Evolutionary conservation across 2,329 filamentous ascomycete species (phyloP).

Genomic region (Fusarium staphyleae): DNA sequence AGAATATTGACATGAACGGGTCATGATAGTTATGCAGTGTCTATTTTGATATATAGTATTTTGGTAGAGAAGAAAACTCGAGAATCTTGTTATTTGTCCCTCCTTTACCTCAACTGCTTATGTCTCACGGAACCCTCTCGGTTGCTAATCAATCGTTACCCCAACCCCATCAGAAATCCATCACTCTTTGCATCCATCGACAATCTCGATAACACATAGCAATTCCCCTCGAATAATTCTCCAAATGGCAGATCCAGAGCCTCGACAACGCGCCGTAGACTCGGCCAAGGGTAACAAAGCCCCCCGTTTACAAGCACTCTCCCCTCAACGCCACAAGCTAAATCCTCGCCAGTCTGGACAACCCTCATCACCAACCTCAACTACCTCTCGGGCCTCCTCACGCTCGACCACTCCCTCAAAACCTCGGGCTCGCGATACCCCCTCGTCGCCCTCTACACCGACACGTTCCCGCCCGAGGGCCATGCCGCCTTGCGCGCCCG

Average conservation of each 20-base stretch:
- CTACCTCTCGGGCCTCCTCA: constrained; percentile 84
- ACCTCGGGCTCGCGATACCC: constrained; percentile 72
- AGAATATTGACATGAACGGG: constrained; percentile 17
- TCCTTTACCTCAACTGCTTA: background rate
- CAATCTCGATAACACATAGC: background rate
- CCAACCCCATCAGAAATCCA: constrained; percentile 15
- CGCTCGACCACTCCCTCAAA: constrained; percentile 79
- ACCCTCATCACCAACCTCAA: constrained; percentile 84
- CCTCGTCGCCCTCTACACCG: constrained; percentile 83
- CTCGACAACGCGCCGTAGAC: constrained; percentile 45
- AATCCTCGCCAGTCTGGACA: constrained; percentile 74
- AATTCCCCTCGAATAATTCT: background rate
- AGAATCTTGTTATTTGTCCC: background rate
- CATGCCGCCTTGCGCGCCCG: constrained; percentile 73
- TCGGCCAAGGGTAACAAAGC: constrained; percentile 48
- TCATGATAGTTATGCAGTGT: constrained; percentile 12
- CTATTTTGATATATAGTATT: background rate
- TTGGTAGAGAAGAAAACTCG: background rate
- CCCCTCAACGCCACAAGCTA: background rate
- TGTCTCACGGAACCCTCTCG: background rate
- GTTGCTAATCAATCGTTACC: constrained; percentile 9
- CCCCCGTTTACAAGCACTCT: background rate
- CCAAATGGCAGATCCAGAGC: constrained; percentile 33
- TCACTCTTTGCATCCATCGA: constrained; percentile 2
- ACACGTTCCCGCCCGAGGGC: constrained; percentile 73